phyloP scores from a whole-genome alignment of 2,329 filamentous ascomycete genomes.

The Rosellinia necatrix region DNA sequence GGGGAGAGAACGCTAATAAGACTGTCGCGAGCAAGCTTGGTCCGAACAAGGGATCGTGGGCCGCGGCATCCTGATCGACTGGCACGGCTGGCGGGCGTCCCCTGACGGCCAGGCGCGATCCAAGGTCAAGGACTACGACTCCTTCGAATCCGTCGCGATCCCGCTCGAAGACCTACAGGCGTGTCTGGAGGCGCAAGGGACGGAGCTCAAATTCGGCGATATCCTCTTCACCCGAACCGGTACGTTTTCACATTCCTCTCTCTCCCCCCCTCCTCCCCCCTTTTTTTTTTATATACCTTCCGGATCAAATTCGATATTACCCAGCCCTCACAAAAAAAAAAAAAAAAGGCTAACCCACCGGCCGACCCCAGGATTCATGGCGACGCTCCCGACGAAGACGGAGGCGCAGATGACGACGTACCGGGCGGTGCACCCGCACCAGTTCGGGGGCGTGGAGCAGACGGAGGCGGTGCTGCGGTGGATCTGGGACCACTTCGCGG shows the following conservation, averaged over 20 bases:
- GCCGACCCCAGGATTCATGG: constrained; percentile 46
- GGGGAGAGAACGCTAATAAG: not conserved
- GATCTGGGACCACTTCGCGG: constrained; percentile 48
- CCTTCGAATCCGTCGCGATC: constrained; percentile 43
- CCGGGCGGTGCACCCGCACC: constrained; percentile 44
- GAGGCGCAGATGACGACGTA: constrained; percentile 44
- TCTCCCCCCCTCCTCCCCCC: not conserved
- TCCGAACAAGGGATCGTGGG: constrained; percentile 60
- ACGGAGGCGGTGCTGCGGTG: constrained; percentile 48
- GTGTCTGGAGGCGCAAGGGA: constrained; percentile 52
- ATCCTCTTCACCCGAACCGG: constrained; percentile 54
- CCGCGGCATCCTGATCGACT: constrained; percentile 59
- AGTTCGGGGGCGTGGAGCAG: constrained; percentile 54
- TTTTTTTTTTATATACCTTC: not conserved
- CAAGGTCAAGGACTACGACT: constrained; percentile 38
- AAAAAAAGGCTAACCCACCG: not conserved
- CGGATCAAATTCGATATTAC: not conserved
- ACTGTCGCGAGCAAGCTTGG: constrained; percentile 49
- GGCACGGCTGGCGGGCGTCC: constrained; percentile 49
- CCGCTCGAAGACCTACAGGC: constrained; percentile 47
- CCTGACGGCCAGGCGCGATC: constrained; percentile 41
- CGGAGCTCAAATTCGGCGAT: constrained; percentile 56
- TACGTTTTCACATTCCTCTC: constrained; percentile 4
- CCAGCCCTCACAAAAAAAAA: not conserved
- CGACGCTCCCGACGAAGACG: constrained; percentile 45